phyloP scores from a whole-genome alignment of 31 red algal species.

The Endocladia muricata region DNA sequence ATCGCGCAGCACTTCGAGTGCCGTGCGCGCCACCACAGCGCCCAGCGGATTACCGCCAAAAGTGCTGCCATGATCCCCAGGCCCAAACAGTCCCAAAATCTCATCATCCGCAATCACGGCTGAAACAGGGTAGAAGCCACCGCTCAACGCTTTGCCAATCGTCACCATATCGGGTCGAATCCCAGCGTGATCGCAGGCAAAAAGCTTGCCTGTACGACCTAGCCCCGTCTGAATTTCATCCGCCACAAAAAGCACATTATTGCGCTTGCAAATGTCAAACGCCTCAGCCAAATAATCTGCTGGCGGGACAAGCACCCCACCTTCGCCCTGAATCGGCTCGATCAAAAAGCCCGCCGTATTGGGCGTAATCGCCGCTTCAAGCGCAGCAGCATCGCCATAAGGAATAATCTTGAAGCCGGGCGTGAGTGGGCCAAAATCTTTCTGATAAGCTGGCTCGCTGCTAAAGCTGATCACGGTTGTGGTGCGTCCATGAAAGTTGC shows the following conservation, averaged over 20 bases:
- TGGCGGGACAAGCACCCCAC: constrained; percentile 58
- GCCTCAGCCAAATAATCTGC: constrained; percentile 43
- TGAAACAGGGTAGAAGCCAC: constrained; percentile 55
- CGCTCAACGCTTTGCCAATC: background rate
- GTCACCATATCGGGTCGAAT: background rate
- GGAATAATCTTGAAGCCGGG: constrained; percentile 53
- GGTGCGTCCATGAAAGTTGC: constrained; percentile 74
- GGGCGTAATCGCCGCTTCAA: constrained; percentile 24
- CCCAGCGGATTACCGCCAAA: constrained; percentile 81
- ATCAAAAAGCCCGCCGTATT: constrained; percentile 76
- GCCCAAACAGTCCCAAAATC: constrained; percentile 42
- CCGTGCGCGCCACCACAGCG: constrained; percentile 35
- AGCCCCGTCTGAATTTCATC: constrained; percentile 80
- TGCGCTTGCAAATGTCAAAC: constrained; percentile 21
- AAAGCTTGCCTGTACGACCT: constrained; percentile 63
- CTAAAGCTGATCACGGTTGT: constrained; percentile 53
- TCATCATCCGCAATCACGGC: constrained; percentile 60
- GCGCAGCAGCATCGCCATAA: constrained; percentile 50
- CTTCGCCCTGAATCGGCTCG: constrained; percentile 82
- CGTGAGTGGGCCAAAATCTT: constrained; percentile 65
- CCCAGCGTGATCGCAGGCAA: constrained; percentile 36
- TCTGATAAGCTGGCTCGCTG: constrained; percentile 20
- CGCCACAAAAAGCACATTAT: constrained; percentile 63
- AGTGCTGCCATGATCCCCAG: constrained; percentile 76
- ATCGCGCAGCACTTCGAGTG: constrained; percentile 51